phyloP scores from a whole-genome alignment of 257 asterid genomes.

The Penstemon barbatus region DNA sequence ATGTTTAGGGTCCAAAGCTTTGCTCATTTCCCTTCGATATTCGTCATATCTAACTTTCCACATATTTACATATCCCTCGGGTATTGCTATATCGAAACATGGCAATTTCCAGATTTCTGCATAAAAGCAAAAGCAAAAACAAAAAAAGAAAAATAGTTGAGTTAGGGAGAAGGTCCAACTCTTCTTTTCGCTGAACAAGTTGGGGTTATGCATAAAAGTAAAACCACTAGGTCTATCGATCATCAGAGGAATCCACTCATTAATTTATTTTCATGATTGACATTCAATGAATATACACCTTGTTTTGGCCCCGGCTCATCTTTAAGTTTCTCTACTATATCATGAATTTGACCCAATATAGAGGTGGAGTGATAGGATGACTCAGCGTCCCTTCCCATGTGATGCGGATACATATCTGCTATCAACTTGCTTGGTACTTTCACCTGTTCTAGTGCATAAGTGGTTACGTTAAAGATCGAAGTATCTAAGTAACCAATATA shows the following conservation, averaged over 20 bases:
- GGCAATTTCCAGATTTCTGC: conserved; percentile 60
- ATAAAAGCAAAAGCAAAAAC: not conserved
- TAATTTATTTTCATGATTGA: too few species aligned
- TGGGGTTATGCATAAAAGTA: not conserved
- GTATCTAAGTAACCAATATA: not conserved
- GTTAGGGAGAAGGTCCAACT: too few species aligned
- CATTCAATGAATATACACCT: conserved; percentile 36
- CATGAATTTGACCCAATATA: conserved; percentile 63
- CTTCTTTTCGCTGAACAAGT: too few species aligned
- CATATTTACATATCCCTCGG: conserved; percentile 27
- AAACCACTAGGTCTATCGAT: not conserved
- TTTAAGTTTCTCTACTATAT: conserved; percentile 39
- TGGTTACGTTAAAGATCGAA: not conserved
- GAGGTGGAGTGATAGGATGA: conserved; percentile 52
- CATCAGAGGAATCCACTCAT: not conserved
- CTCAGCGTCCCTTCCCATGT: conserved; percentile 45
- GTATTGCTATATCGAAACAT: conserved; percentile 37
- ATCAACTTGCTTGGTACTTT: conserved; percentile 43
- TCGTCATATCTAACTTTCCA: conserved; percentile 48
- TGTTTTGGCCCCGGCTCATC: conserved; percentile 19
- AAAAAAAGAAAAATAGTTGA: too few species aligned
- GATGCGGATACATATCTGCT: conserved; percentile 61
- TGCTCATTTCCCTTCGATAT: conserved; percentile 52
- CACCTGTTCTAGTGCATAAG: conserved; percentile 46
- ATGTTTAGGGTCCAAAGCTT: conserved; percentile 33